Evolutionary conservation across 202 grass and related monocot genomes (phyloP), one percentile per base, ranked within the genome.

Genomic region (Digitaria exilis): DNA sequence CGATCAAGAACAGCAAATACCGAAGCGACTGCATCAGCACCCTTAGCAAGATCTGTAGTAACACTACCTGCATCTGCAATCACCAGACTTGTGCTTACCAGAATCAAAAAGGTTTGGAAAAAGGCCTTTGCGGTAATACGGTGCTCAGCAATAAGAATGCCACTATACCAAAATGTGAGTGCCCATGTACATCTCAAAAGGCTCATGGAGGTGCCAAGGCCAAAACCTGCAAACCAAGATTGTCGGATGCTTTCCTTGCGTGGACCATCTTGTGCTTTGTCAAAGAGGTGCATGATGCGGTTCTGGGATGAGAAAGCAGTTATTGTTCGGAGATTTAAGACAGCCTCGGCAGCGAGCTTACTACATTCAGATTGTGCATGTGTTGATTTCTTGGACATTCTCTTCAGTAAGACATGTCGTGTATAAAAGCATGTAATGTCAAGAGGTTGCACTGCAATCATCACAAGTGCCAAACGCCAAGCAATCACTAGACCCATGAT

Each of bases 11-110:
- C 62, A 22, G 83, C 81, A 80, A 97, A 94, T 43, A 94, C 88
- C 13, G 95, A 94, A 24, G 79, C 84, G 3, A 92, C 87, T 5
- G 90, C 84, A 78, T 92, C 86, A 42, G 90, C 84, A 64, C 95
- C 95, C 84, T 92, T 97, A 30, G 92, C 95, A n/a, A 97, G 89
- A 75, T 97, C 95, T 12, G 90, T 86, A 59, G 94, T 97, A 88
- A 94, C 94, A 74, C 87, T 90, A 45, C 90, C 94, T 34, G 92
- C 92, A 51, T 94, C 92, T 41, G 92, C 95, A 68, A 97, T 94
- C 41, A 97, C 95, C 51, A 92, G 90, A 1, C 92, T 90, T 44
- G 95, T 97, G 71, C 88, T 94, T 39, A 89, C 75, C 21, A 97
- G 77, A 82, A 97, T 93, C 84, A 94, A 69, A 61, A 94, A 89